Evolutionary conservation across 805 yeast genomes (phyloP), one percentile per base, ranked within the genome.

Genomic region (Saccharomycopsis fibuligera): DNA sequence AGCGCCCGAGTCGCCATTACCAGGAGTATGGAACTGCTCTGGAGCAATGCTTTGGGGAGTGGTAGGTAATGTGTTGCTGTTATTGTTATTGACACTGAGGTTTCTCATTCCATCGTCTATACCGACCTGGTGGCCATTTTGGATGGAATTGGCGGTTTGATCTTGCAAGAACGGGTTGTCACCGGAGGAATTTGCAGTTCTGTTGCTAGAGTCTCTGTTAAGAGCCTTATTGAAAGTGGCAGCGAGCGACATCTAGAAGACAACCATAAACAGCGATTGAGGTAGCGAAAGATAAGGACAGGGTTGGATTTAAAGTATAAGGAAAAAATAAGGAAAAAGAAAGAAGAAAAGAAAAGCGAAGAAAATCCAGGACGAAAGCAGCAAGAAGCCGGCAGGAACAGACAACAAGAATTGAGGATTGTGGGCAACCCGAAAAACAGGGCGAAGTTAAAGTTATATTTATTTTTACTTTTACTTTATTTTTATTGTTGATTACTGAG

Each of bases 181-280:
- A n/a, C n/a, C n/a, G n/a, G n/a, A n/a, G n/a, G n/a, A n/a, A n/a
- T n/a, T n/a, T n/a, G n/a, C n/a, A n/a, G n/a, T n/a, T n/a, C n/a
- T n/a, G n/a, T n/a, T n/a, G n/a, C n/a, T 41, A 12, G 45, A 25
- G 3, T 19, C 23, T 2, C 50, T 23, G 35, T 47, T 47, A 14
- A 48, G 47, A 17, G 51, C 10, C 35, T 30, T 42, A 25, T 48
- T 48, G 31, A 39, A 43, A 3, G 51, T 35, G 19, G 49, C 51
- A 19, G 51, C 51, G 5, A 43, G 23, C n/a, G 41, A 14, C 51
- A 48, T 48, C 37, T 12, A n/a, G 19, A 27, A 12, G 31, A 8
- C 12, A 27, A 12, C 31, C 12, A 12, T 8, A 27, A 27, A 27
- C 31, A 27, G 31, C 12, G 12, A 12, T 12, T 8, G 31, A 27